These are phyloP conservation scores for Colletotrichum sp. DNA, from an alignment of 2,329 filamentous ascomycete genomes.

Conservation along the genomic window DNA sequence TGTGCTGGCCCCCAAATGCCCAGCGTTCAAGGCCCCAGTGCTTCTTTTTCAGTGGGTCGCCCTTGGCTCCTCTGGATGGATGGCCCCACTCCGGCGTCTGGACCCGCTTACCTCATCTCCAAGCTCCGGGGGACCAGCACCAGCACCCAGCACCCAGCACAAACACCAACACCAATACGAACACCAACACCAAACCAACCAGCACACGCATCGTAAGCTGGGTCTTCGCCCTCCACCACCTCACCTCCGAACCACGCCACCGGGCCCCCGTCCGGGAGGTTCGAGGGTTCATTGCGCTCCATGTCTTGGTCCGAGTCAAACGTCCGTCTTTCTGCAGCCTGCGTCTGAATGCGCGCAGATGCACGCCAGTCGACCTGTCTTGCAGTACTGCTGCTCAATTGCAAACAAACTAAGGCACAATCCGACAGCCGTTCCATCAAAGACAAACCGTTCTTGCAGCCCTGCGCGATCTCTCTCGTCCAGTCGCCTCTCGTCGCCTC, in stretches of 20 bases:
- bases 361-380: not conserved
- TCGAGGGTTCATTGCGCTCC: slow-evolving; percentile 21
- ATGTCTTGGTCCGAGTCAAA: slow-evolving; percentile 15
- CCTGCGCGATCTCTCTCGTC: not conserved
- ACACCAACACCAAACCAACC: not conserved
- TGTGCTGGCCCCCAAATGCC: not conserved
- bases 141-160: not conserved
- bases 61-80: not conserved
- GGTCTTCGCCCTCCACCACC: not conserved
- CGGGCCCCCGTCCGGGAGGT: slow-evolving; percentile 18
- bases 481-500: not conserved
- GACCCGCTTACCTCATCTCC: not conserved
- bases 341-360: not conserved
- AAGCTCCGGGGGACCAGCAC: not conserved
- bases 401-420: not conserved
- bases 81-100: not conserved
- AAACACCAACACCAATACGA: not conserved
- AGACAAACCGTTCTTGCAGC: not conserved
- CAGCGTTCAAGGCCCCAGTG: not conserved
- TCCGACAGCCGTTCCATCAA: not conserved
- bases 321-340: slow-evolving; percentile 2
- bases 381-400: not conserved
- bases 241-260: slow-evolving; percentile 19
- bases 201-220: not conserved
- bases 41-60: not conserved